phyloP scores from a whole-genome alignment of 768 basidiomycete genomes.

The Boletus sp. region DNA sequence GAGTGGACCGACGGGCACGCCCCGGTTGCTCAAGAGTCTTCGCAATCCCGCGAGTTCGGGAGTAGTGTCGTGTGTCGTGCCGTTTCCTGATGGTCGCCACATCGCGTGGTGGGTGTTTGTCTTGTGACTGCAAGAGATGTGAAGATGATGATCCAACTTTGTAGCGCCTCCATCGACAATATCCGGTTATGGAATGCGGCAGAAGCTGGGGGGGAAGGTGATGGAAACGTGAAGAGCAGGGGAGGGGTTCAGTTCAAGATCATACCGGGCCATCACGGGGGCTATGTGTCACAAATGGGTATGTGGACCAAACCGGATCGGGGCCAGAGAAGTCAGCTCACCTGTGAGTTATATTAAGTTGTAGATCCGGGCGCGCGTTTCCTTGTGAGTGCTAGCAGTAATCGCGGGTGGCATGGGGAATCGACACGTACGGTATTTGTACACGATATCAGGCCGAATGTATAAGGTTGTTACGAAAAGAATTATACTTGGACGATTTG shows the following conservation, averaged over 20 bases:
- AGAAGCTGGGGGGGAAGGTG: conserved; percentile 66
- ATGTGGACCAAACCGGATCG: conserved; percentile 36
- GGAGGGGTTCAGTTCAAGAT: conserved; percentile 89
- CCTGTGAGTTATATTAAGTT: conserved; percentile 46
- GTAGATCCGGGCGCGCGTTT: conserved; percentile 83
- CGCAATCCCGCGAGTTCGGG: conserved; percentile 88
- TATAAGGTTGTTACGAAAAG: conserved; percentile 35
- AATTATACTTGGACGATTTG: conserved; percentile 32
- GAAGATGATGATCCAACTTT: conserved; percentile 19
- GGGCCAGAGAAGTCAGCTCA: conserved; percentile 20
- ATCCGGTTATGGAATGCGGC: conserved; percentile 91
- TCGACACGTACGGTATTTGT: conserved; percentile 88
- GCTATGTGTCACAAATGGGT: conserved; percentile 92
- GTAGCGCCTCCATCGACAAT: conserved; percentile 88
- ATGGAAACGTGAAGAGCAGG: conserved; percentile 57
- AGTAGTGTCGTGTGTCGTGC: conserved; percentile 85
- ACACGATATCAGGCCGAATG: conserved; percentile 70
- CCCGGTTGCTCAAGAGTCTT: conserved; percentile 76
- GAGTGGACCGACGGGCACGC: conserved; percentile 59
- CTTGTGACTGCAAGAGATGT: conserved; percentile 15
- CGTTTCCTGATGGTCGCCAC: conserved; percentile 91
- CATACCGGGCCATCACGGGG: conserved; percentile 94
- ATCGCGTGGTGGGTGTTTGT: conserved; percentile 72
- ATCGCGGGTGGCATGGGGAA: conserved; percentile 92
- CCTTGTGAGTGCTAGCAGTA: conserved; percentile 89